phyloP scores from a whole-genome alignment of 345 rosid species.

The Citrus inodora region DNA sequence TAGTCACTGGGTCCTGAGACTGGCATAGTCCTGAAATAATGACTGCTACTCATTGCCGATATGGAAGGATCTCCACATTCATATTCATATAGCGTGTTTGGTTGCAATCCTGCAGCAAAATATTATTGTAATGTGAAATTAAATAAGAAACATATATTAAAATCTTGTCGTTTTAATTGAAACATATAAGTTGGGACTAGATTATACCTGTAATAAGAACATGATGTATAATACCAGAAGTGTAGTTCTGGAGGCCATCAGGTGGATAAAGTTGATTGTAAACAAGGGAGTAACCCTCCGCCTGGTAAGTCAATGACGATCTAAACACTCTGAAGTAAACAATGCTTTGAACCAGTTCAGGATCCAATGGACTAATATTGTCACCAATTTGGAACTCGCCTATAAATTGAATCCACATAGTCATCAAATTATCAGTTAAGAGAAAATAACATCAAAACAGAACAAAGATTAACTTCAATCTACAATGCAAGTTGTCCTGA shows the following conservation, averaged over 20 bases:
- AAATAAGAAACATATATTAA: background rate
- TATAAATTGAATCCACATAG: conserved; percentile 18
- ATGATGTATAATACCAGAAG: conserved; percentile 87
- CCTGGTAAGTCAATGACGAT: conserved; percentile 29
- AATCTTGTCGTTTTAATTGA: background rate
- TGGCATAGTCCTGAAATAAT: conserved; percentile 71
- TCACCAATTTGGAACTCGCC: conserved; percentile 60
- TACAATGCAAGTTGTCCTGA: background rate
- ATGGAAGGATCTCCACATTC: conserved; percentile 72
- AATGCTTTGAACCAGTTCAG: conserved; percentile 46
- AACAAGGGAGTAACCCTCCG: conserved; percentile 55
- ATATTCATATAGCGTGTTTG: conserved; percentile 52
- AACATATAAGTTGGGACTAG: background rate
- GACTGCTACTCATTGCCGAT: conserved; percentile 48
- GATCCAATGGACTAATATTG: conserved; percentile 44
- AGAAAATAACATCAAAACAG: background rate
- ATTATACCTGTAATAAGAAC: conserved; percentile 63
- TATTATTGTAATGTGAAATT: background rate
- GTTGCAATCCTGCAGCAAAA: conserved; percentile 47
- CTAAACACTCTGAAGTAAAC: conserved; percentile 51
- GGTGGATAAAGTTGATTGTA: conserved; percentile 60
- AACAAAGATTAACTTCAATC: background rate
- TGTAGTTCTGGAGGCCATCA: conserved; percentile 56
- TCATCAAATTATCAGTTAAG: background rate
- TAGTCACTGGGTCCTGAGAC: conserved; percentile 43